These are phyloP conservation scores for Globisporangium canariense DNA, from an alignment of 352 stramenopile species.

Conservation along the genomic window DNA sequence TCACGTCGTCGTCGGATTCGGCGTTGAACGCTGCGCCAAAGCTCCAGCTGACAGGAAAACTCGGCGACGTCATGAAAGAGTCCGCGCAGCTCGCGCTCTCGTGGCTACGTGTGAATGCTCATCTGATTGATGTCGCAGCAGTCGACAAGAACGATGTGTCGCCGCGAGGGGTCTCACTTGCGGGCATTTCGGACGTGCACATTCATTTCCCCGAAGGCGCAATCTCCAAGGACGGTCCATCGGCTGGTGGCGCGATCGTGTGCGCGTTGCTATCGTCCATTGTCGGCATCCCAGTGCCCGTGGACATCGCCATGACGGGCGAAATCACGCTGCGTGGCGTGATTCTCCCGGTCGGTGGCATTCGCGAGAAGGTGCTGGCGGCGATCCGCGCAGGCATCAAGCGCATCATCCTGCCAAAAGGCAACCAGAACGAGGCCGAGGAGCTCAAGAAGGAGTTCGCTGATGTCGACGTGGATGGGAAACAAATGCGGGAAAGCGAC, in stretches of 20 bases:
- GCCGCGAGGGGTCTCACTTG: slow-evolving; percentile 35
- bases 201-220: slow-evolving; percentile 89
- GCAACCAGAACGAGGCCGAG: slow-evolving; percentile 72
- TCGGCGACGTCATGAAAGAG: slow-evolving; percentile 89
- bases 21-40: slow-evolving; percentile 27
- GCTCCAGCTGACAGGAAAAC: slow-evolving; percentile 67
- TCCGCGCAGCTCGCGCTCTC: slow-evolving; percentile 81
- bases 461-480: slow-evolving; percentile 16
- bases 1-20: slow-evolving; percentile 21
- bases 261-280: slow-evolving; percentile 81
- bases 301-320: slow-evolving; percentile 87
- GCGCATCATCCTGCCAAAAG: slow-evolving; percentile 69
- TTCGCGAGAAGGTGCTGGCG: slow-evolving; percentile 89
- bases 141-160: slow-evolving; percentile 14
- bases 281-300: slow-evolving; percentile 52
- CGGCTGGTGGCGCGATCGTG: slow-evolving; percentile 83
- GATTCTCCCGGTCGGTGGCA: slow-evolving; percentile 88
- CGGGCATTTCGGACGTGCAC: slow-evolving; percentile 74
- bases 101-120: slow-evolving; percentile 70
- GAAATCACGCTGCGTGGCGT: slow-evolving; percentile 86
- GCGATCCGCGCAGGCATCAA: slow-evolving; percentile 84
- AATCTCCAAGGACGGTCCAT: slow-evolving; percentile 89
- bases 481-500: slow-evolving; percentile 20
- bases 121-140: slow-evolving; percentile 45
- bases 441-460: slow-evolving; percentile 67